A percentile compares a stretch with the other conserved stretches of the same genome.
Evolutionary conservation across 2,329 filamentous ascomycete genomes (phyloP).

Genomic region (Pestalotiopsis sp.): DNA sequence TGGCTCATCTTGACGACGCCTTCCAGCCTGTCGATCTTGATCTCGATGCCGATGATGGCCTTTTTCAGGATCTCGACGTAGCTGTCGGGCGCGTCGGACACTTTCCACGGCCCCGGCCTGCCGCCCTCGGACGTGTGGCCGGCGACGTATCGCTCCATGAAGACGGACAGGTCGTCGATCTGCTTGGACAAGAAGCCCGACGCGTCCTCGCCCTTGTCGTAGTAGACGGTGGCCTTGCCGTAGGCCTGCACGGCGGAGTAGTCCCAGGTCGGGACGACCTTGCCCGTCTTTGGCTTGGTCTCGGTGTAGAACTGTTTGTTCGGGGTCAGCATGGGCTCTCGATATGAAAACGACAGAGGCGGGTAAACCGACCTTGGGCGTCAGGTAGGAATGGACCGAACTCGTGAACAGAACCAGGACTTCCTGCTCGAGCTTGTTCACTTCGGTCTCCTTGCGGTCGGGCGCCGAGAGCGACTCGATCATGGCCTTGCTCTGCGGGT

Average conservation of each 20-base stretch:
- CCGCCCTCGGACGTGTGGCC: constrained; percentile 46
- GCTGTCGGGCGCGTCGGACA: constrained; percentile 56
- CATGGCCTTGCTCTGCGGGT: constrained; percentile 66
- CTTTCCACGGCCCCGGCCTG: constrained; percentile 51
- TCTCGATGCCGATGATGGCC: constrained; percentile 63
- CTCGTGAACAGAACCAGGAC: constrained; percentile 66
- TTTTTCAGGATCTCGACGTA: constrained; percentile 62
- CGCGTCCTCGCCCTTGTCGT: constrained; percentile 50
- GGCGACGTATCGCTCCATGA: constrained; percentile 59
- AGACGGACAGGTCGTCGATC: constrained; percentile 52
- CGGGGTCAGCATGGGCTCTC: constrained; percentile 24
- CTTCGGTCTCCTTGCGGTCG: constrained; percentile 14
- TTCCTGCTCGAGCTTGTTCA: constrained; percentile 47
- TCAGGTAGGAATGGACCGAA: constrained; percentile 64
- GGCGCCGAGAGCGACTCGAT: constrained; percentile 44
- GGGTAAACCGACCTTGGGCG: constrained; percentile 43
- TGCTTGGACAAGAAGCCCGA: constrained; percentile 51
- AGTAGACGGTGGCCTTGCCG: constrained; percentile 57
- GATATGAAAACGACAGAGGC: constrained; percentile 26
- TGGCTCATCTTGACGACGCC: constrained; percentile 73
- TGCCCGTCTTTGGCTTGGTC: constrained; percentile 65
- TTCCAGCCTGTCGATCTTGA: constrained; percentile 54
- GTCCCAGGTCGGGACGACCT: constrained; percentile 74
- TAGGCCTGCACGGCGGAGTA: constrained; percentile 68
- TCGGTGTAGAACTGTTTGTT: constrained; percentile 61